Conservation (phyloP, 2,329 filamentous ascomycete species). For the Trichoderma sp. region DNA sequence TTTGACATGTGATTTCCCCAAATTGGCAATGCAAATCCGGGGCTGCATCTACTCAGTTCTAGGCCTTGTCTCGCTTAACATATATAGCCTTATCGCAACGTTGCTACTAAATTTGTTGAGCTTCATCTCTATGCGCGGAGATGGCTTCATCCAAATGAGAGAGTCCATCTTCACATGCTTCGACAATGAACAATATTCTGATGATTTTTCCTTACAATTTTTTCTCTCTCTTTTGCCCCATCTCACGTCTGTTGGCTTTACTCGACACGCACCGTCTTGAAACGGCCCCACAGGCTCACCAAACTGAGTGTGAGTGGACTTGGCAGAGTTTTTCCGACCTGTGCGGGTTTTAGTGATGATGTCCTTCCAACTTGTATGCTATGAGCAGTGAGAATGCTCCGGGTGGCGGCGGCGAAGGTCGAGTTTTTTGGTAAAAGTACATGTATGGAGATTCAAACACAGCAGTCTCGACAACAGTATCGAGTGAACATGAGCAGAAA, state of each 20-base stretch:
- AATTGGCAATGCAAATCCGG: not conserved
- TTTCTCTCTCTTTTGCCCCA: not conserved
- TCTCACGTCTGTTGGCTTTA: not conserved
- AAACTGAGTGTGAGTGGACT: conserved; percentile 10
- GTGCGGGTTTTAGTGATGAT: not conserved
- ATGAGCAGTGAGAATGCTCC: not conserved
- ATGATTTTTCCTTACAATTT: not conserved
- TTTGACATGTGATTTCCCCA: conserved; percentile 11
- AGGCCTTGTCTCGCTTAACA: not conserved
- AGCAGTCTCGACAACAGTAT: not conserved
- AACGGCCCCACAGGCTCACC: conserved; percentile 9
- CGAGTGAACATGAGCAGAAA: not conserved
- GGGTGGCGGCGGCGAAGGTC: not conserved
- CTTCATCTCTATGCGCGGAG: not conserved
- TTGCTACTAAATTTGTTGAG: not conserved
- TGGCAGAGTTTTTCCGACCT: not conserved
- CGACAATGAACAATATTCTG: not conserved
- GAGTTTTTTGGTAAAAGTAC: not conserved
- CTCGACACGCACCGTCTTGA: not conserved
- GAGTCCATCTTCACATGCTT: not conserved
- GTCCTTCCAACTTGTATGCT: not conserved
- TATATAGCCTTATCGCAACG: not conserved
- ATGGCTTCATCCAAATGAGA: not conserved
- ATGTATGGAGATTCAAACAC: not conserved
- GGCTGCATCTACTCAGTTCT: not conserved